A percentile compares a stretch with the other conserved stretches of the same genome.
phyloP scores from a whole-genome alignment of 2,329 filamentous ascomycete species.

The Hymenoscyphus linearis region DNA sequence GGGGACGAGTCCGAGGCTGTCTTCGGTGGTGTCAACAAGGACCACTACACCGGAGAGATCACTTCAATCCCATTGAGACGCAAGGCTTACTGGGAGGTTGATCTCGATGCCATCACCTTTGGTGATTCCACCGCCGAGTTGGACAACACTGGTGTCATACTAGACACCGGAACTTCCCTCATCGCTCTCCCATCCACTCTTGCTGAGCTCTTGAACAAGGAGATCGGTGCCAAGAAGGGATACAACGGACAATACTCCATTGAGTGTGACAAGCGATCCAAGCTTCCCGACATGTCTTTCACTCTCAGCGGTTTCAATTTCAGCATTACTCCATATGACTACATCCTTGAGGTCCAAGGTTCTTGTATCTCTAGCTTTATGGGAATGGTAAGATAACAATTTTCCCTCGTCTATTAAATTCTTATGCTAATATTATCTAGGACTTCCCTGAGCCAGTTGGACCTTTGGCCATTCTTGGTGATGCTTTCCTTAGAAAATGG shows the following conservation, averaged over 20 bases:
- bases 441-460: slow-evolving; percentile 78
- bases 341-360: slow-evolving; percentile 91
- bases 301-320: slow-evolving; percentile 89
- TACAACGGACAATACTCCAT: slow-evolving; percentile 96
- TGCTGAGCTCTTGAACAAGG: slow-evolving; percentile 92
- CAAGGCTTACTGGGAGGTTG: slow-evolving; percentile 99
- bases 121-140: slow-evolving; percentile 82
- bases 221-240: slow-evolving; percentile 97
- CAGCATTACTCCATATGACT: slow-evolving; percentile 81
- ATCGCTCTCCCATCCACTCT: slow-evolving; percentile 89
- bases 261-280: slow-evolving; percentile 78
- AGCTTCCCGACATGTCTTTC: slow-evolving; percentile 87
- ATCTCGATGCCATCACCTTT: slow-evolving; percentile 86
- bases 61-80: slow-evolving; percentile 91
- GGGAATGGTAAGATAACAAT: slow-evolving; percentile 64
- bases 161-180: slow-evolving; percentile 96
- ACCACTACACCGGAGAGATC: slow-evolving; percentile 78
- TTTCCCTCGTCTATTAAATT: slow-evolving; percentile 38
- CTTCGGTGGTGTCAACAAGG: slow-evolving; percentile 83
- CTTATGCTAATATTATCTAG: slow-evolving; percentile 71
- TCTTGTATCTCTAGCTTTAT: slow-evolving; percentile 97
- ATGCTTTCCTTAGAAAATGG: slow-evolving; percentile 77
- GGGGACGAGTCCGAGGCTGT: slow-evolving; percentile 76
- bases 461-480: slow-evolving; percentile 89
- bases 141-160: slow-evolving; percentile 90